Evolutionary conservation across 2,329 filamentous ascomycete species (phyloP), one percentile per base, ranked within the genome.

Genomic region (Paecilomyces dactylethromorphus): DNA sequence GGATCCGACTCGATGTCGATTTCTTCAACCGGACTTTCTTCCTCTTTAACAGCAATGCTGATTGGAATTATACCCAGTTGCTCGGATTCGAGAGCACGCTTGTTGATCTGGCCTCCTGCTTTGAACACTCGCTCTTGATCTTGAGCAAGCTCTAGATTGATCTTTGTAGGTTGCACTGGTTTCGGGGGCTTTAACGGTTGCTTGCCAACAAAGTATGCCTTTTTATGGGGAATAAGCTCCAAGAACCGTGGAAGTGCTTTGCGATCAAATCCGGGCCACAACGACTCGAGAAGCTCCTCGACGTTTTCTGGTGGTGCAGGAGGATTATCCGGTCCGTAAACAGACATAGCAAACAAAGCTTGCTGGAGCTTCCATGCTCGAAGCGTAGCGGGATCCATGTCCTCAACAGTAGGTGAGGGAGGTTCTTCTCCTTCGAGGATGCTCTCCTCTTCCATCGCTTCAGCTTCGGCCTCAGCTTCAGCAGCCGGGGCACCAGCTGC

Each of bases 121-220:
- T 87, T 86, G 71, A 97, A 99, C 26, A 84, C 81, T 66, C 92
- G 91, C 72, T 96, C 91, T 64, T 96, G 90, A 66, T 97, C 94
- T 53, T 85, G 82, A 2, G 90, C 89, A 33, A 97, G 79, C 61
- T 99, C 94, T 13, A 99, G 81, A 61, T 86, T 92, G 58, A 96
- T 82, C 74, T 99, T 99, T 21, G 89, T 92, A 0, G 92, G 91
- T 4, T 92, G 83, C 3, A 97, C 81, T 15, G 90, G 82, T 74
- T 92, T 94, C 0, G 92, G 90, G 49, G 87, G 87, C 74, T 92
- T 96, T 1, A 81, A 64, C 0, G 92, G 91, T 45, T 86, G 85
- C 74, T 96, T 94, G 58, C 89, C 87, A 62, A 89, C 82, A 74
- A 90, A 93, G 57, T 86, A 82, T 1, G 91, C 89, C 65, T 87